Evolutionary conservation across 2,329 filamentous ascomycete species (phyloP).

Genomic region (Penicillium palitans): DNA sequence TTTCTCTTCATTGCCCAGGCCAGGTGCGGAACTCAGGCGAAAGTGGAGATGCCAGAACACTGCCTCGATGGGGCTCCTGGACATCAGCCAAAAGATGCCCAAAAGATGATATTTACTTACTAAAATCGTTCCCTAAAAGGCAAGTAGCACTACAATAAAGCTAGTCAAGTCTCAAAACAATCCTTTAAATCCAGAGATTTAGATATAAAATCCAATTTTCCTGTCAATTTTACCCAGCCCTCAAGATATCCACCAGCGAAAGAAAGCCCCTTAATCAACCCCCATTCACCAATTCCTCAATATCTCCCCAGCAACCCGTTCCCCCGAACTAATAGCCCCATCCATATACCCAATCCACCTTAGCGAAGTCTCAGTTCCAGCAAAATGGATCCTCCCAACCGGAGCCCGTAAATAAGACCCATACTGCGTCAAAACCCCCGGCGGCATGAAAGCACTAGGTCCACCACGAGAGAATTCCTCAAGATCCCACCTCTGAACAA

Average conservation of each 20-base stretch:
- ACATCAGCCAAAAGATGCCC: neutral
- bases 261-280: neutral
- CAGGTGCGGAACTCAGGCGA: neutral
- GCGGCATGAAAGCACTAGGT: constrained; percentile 24
- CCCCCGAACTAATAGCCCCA: constrained; percentile 27
- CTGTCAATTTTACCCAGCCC: neutral
- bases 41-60: neutral
- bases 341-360: constrained; percentile 32
- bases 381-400: constrained; percentile 24
- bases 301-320: constrained; percentile 17
- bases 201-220: neutral
- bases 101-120: neutral
- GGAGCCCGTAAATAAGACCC: constrained; percentile 17
- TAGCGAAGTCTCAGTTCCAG: constrained; percentile 25
- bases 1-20: too few relatives aligned
- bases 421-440: constrained; percentile 23
- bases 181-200: too few relatives aligned
- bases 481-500: constrained; percentile 27
- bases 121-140: neutral
- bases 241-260: neutral
- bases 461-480: constrained; percentile 28
- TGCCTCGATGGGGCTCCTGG: neutral
- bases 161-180: neutral
- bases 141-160: fast-evolving
- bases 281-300: neutral